Evolutionary conservation across 768 basidiomycete species (phyloP).

Genomic region (Russula sp.): DNA sequence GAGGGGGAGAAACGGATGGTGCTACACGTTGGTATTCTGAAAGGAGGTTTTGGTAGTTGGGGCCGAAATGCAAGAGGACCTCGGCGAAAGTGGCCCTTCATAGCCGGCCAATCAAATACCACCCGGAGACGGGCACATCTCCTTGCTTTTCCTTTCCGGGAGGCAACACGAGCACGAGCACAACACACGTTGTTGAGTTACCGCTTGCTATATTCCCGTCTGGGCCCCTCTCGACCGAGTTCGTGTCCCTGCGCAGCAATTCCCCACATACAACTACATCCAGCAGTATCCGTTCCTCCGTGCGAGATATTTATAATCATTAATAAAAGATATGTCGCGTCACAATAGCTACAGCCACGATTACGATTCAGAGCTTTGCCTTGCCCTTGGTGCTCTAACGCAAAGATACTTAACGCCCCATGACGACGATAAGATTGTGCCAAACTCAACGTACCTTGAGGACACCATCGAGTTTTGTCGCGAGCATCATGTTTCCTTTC

Average conservation of each 20-base stretch:
- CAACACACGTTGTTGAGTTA: neutral
- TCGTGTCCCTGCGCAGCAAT: neutral
- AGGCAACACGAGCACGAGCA: no score
- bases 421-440: neutral
- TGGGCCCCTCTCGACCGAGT: neutral
- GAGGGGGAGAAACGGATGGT: neutral
- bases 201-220: no score
- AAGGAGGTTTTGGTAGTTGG: neutral
- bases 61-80: neutral
- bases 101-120: slow-evolving; percentile 2
- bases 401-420: neutral
- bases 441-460: slow-evolving; percentile 53
- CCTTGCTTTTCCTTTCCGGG: no score
- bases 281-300: neutral
- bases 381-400: slow-evolving; percentile 18
- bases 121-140: neutral
- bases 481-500: slow-evolving; percentile 89
- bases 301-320: neutral
- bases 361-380: slow-evolving; percentile 18
- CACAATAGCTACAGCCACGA: no score
- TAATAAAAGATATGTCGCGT: neutral
- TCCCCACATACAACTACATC: neutral
- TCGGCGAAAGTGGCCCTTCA: neutral
- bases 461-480: slow-evolving; percentile 81
- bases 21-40: neutral